Conservation (phyloP, 148 eudicot species). For the Spergularia bocconei region DNA sequence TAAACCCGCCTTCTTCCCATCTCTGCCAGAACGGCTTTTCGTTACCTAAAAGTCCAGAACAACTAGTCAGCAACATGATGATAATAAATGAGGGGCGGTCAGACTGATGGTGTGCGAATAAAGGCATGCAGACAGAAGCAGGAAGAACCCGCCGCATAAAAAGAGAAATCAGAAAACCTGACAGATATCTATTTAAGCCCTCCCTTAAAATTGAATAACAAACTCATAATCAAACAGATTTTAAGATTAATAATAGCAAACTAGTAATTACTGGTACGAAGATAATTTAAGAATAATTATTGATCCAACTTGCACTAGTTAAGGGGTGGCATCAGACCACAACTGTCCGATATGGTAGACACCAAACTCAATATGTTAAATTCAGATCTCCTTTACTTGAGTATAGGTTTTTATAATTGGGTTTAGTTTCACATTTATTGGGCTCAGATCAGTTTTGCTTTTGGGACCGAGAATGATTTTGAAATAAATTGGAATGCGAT, state of each 20-base stretch:
- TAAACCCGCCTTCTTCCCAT: slow-evolving; percentile 87
- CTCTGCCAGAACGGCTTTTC: slow-evolving; percentile 91
- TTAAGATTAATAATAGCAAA: not conserved
- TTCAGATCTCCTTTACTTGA: no score
- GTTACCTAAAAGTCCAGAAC: slow-evolving; percentile 52
- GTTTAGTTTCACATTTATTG: not conserved
- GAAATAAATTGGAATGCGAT: not conserved
- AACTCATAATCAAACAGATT: not conserved
- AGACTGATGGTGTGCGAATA: not conserved
- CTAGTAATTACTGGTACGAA: no score
- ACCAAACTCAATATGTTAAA: no score
- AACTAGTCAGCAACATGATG: not conserved
- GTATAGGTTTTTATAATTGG: not conserved
- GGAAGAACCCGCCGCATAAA: not conserved
- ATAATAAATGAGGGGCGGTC: not conserved
- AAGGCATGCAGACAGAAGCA: not conserved
- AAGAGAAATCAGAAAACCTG: not conserved
- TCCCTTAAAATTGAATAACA: not conserved
- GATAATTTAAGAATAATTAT: not conserved
- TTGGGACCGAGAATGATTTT: not conserved
- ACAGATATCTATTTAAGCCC: not conserved
- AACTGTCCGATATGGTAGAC: no score
- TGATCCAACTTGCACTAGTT: not conserved
- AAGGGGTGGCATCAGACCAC: not conserved
- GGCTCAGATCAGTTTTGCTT: not conserved